Evolutionary conservation across 2,329 filamentous ascomycete genomes (phyloP), one percentile per base, ranked within the genome.

Genomic region (Monosporascus ibericus): DNA sequence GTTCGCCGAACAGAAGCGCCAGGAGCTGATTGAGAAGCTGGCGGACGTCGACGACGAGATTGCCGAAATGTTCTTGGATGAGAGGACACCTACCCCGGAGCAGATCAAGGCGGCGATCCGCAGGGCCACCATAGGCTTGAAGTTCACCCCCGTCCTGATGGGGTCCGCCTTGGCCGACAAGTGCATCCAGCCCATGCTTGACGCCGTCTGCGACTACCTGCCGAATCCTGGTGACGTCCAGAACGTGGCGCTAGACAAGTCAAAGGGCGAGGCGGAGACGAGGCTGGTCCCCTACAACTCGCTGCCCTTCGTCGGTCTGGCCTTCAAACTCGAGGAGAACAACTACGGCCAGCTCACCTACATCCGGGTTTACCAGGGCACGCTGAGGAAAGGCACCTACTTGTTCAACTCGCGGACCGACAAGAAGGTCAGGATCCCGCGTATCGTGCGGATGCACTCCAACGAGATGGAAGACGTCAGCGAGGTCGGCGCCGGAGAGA

Each of bases 11-110:
- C 86, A 96, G 76, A 91, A 91, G 75, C 83, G 92, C 57, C 84
- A 86, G 65, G 85, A 87, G 63, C 79, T 99, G 55, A 92, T 99
- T 55, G 94, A 97, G 75, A 95, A 92, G 60, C 80, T 99, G 50
- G 94, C 94, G 25, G 94, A 99, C 73, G 92, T 97, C 44, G 94
- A 99, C 65, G 94, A 99, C 62, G 92, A 96, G 70, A 97, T 99
- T 55, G 92, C 92, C 22, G 92, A 99, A 72, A 77, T 96, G 49
- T 97, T 92, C 78, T 75, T 99, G 50, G 92, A 96, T 4, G 94
- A 97, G 72, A 73, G 81, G 63, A 86, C 84, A 51, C 94, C 94
- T 2, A 88, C 86, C 2, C 76, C 82, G 17, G 78, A 84, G 48
- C 91, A 99, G 75, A 88, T 99, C 71, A 95, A 92, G 75, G 88